Evolutionary conservation across 108 stramenopile genomes (phyloP).

Genomic region (Cyclotella choctawhatcheeana): DNA sequence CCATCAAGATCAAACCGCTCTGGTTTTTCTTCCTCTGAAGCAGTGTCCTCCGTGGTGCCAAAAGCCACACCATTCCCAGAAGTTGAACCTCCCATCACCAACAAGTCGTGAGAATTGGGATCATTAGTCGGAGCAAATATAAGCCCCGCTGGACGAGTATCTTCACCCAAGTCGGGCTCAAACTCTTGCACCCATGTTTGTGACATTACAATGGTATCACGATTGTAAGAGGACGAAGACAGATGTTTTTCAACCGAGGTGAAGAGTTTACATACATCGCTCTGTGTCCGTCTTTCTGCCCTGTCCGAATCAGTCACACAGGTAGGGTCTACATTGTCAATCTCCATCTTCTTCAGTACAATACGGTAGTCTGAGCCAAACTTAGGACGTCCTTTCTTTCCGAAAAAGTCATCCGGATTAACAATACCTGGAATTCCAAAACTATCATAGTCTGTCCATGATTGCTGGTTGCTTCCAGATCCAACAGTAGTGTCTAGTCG

Average conservation of each 20-base stretch:
- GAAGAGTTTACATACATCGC: conserved; percentile 2
- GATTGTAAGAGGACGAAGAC: conserved; percentile 24
- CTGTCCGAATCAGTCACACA: neutral
- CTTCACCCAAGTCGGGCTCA: conserved; percentile 39
- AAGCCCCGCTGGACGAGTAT: conserved; percentile 41
- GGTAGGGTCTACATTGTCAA: conserved; percentile 22
- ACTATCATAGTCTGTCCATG: conserved; percentile 37
- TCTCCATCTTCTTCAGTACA: conserved; percentile 37
- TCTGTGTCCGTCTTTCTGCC: neutral
- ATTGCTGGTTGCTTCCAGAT: conserved; percentile 36
- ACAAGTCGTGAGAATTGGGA: conserved; percentile 17
- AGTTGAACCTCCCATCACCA: conserved; percentile 53
- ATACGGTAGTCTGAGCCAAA: conserved; percentile 41
- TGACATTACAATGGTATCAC: conserved; percentile 22
- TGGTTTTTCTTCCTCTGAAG: conserved; percentile 12
- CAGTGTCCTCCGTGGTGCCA: conserved; percentile 26
- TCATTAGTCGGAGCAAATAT: conserved; percentile 43
- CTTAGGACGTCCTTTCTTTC: conserved; percentile 33
- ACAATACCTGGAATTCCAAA: conserved; percentile 8
- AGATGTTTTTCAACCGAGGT: conserved; percentile 26
- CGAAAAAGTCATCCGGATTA: conserved; percentile 28
- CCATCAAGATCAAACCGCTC: conserved; percentile 47
- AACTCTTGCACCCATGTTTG: conserved; percentile 43
- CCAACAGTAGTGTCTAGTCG: conserved; percentile 44
- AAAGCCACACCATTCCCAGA: conserved; percentile 43